A percentile compares a stretch with the other conserved stretches of the same genome.
These are phyloP conservation scores for Aspergillus eucalypticola DNA, from an alignment of 2,329 filamentous ascomycete species.

Conservation along the genomic window DNA sequence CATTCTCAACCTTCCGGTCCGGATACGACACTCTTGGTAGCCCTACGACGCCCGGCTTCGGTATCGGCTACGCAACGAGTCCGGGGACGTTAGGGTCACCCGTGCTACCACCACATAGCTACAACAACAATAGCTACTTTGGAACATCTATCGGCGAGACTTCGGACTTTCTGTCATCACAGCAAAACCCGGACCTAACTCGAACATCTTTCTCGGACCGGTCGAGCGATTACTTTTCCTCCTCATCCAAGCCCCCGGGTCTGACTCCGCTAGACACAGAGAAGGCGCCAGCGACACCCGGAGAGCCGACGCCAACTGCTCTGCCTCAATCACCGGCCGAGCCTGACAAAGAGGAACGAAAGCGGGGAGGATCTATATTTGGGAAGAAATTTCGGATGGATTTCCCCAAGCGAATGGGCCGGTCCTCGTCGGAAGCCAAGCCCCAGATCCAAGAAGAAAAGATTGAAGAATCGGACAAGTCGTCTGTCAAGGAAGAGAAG, in stretches of 20 bases:
- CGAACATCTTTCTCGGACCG: constrained; percentile 61
- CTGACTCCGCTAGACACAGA: constrained; percentile 53
- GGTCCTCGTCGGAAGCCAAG: constrained; percentile 68
- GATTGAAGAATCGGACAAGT: constrained; percentile 54
- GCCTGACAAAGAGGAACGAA: constrained; percentile 63
- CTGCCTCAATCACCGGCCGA: constrained; percentile 56
- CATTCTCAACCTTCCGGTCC: constrained; percentile 59
- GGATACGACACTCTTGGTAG: constrained; percentile 61
- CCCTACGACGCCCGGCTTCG: constrained; percentile 71
- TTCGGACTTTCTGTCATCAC: constrained; percentile 46
- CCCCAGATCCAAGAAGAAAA: constrained; percentile 75
- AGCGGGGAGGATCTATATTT: constrained; percentile 62
- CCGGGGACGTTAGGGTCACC: constrained; percentile 51
- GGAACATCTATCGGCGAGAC: constrained; percentile 36
- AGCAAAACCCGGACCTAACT: constrained; percentile 51
- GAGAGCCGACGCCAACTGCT: constrained; percentile 47
- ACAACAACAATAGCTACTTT: constrained; percentile 31
- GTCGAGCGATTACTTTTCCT: constrained; percentile 75
- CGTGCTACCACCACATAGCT: constrained; percentile 23
- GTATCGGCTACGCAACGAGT: constrained; percentile 71
- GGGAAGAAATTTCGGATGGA: constrained; percentile 81
- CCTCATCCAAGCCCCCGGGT: constrained; percentile 52
- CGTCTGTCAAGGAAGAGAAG: constrained; percentile 53
- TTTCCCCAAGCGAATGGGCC: constrained; percentile 75
- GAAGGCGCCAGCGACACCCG: constrained; percentile 48